Evolutionary conservation across 345 rosid species (phyloP).

Genomic region (Salix udensis): DNA sequence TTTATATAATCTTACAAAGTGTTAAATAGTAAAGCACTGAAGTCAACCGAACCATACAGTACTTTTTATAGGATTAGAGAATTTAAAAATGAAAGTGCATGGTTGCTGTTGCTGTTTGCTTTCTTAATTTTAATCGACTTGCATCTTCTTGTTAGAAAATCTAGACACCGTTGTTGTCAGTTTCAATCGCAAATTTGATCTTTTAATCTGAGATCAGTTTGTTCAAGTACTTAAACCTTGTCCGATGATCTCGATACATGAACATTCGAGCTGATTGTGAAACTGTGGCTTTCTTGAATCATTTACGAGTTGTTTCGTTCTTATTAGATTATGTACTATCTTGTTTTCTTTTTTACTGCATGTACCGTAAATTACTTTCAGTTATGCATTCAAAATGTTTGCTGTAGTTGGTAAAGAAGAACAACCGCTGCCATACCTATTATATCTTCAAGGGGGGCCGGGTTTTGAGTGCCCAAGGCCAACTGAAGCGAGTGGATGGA

Average conservation of each 20-base stretch:
- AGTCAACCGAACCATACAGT: not conserved
- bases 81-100: not conserved
- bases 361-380: not conserved
- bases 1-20: not conserved
- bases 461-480: slow-evolving; percentile 87
- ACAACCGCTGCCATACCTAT: slow-evolving; percentile 61
- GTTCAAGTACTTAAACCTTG: no score
- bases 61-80: not conserved
- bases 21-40: not conserved
- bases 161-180: not conserved
- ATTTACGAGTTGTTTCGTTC: not conserved
- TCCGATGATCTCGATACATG: no score
- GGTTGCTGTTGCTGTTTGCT: not conserved
- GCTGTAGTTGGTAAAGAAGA: slow-evolving; percentile 77
- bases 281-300: not conserved
- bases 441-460: slow-evolving; percentile 90
- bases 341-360: not conserved
- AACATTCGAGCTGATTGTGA: no score
- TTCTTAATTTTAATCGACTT: not conserved
- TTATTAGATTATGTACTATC: not conserved
- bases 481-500: slow-evolving; percentile 84
- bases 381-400: slow-evolving; percentile 4
- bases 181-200: not conserved
- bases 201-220: not conserved
- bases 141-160: not conserved